phyloP scores from a whole-genome alignment of 2,329 filamentous ascomycete species.

The Colletotrichum sp. region DNA sequence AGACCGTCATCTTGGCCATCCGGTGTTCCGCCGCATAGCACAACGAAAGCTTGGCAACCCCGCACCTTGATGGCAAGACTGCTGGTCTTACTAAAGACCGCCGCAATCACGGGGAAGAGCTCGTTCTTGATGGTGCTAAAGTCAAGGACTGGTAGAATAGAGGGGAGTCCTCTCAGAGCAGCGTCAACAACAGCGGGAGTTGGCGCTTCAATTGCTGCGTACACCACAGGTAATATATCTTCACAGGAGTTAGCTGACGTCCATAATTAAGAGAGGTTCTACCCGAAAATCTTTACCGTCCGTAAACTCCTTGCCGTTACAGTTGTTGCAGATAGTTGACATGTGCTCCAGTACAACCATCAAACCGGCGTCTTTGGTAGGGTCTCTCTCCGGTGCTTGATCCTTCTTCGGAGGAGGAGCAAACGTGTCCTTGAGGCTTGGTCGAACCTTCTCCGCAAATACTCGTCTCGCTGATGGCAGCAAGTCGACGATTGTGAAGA shows the following conservation, averaged over 20 bases:
- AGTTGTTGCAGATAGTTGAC: slow-evolving; percentile 76
- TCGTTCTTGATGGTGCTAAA: slow-evolving; percentile 98
- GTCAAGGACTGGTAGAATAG: slow-evolving; percentile 86
- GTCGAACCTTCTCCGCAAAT: slow-evolving; percentile 87
- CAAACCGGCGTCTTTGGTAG: slow-evolving; percentile 83
- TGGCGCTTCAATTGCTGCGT: slow-evolving; percentile 83
- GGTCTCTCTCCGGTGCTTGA: slow-evolving; percentile 71
- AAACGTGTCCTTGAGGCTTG: slow-evolving; percentile 84
- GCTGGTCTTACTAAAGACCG: slow-evolving; percentile 90
- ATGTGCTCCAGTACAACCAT: slow-evolving; percentile 92
- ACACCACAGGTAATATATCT: slow-evolving; percentile 89
- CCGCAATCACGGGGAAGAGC: slow-evolving; percentile 88
- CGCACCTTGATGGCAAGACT: slow-evolving; percentile 95
- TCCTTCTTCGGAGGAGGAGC: slow-evolving; percentile 62
- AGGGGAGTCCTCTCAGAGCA: slow-evolving; percentile 77
- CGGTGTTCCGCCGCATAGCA: slow-evolving; percentile 80
- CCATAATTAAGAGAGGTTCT: neutral
- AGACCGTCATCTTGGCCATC: slow-evolving; percentile 72
- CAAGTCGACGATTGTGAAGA: slow-evolving; percentile 86
- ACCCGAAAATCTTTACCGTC: slow-evolving; percentile 65
- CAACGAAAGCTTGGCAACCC: slow-evolving; percentile 86
- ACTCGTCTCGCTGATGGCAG: slow-evolving; percentile 78
- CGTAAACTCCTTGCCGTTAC: slow-evolving; percentile 90
- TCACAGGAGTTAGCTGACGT: neutral
- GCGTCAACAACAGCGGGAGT: slow-evolving; percentile 91